Conservation (phyloP, 1,284 basidiomycete genomes). For the Puccinia triticina region DNA sequence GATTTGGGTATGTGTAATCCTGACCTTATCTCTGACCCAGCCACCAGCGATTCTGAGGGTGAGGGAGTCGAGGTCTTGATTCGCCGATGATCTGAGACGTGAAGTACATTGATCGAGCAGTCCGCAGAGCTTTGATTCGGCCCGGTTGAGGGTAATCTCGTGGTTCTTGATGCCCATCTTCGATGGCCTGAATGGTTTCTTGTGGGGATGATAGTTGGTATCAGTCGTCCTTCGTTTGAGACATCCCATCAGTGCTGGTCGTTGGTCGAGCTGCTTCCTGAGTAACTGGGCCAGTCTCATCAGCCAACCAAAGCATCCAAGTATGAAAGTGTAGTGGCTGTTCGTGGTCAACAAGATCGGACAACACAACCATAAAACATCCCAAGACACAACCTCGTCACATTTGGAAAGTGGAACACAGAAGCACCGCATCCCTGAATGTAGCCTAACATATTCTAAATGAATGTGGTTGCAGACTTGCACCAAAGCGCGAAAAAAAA, state of each 20-base stretch:
- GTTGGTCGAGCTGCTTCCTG: not conserved
- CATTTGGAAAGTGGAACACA: no score
- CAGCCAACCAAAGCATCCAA: not conserved
- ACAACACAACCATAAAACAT: no score
- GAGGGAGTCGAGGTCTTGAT: not conserved
- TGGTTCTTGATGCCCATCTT: conserved; percentile 1
- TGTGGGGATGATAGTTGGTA: not conserved
- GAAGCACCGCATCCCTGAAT: no score
- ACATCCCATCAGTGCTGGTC: not conserved
- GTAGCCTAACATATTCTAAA: no score
- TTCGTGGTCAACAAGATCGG: no score
- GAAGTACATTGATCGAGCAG: not conserved
- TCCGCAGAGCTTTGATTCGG: conserved; percentile 15
- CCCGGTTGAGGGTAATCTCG: not conserved
- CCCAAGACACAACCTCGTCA: no score
- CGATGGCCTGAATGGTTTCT: not conserved
- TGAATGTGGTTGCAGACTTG: no score
- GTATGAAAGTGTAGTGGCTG: no score
- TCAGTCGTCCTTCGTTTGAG: not conserved
- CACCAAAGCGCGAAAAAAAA: no score
- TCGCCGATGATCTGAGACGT: not conserved
- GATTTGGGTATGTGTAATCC: not conserved
- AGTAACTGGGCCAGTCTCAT: not conserved
- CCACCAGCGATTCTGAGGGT: conserved; percentile 80
- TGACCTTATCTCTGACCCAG: conserved; percentile 96